Evolutionary conservation across 1,139 yeast genomes (phyloP), one percentile per base, ranked within the genome.

Genomic region (Geotrichum klebahnii): DNA sequence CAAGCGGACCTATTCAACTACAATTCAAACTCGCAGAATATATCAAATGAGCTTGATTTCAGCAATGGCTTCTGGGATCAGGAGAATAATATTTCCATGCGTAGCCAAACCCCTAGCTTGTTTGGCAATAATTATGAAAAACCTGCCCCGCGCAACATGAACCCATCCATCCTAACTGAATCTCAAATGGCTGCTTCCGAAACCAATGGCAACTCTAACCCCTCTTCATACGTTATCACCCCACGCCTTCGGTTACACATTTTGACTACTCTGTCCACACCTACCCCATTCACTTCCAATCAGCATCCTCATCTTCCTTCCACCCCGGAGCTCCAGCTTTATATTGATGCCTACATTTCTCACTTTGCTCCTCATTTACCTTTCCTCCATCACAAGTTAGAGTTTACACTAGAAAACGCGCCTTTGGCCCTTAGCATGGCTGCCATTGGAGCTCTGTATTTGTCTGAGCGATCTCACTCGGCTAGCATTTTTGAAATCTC

Each of bases 391-490:
- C 73, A 87, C 44, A 75, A 89, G 2, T 72, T 85, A 53, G 70
- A 76, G 53, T 79, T 81, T 53, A 74, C 75, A 55, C 66, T 74
- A 51, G 86, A 82, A 46, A 84, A 84, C 63, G 80, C 84, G 53
- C 92, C 96, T 0, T 70, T 89, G 49, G 66, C 88, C n/a, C 70
- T 88, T 50, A 79, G 92, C 9, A 85, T 89, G 79, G 84, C 94
- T 1, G 84, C 95, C 17, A 79, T 89, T 54, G 97, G 97, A 39
- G 96, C 97, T 0, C 72, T 89, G 26, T 87, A 87, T 61, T 80
- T 86, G 1, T 87, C 84, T 67, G 95, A 89, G 64, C 84, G 86
- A 24, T 72, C 81, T 35, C 86, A 85, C 62, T 85, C 96, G 0
- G 74, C 83, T 59, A 73, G 85, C 19, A 71, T 89, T 50, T 88